These are phyloP conservation scores for Wickerhamiella dianesei DNA, from an alignment of 805 yeast genomes.

Conservation along the genomic window DNA sequence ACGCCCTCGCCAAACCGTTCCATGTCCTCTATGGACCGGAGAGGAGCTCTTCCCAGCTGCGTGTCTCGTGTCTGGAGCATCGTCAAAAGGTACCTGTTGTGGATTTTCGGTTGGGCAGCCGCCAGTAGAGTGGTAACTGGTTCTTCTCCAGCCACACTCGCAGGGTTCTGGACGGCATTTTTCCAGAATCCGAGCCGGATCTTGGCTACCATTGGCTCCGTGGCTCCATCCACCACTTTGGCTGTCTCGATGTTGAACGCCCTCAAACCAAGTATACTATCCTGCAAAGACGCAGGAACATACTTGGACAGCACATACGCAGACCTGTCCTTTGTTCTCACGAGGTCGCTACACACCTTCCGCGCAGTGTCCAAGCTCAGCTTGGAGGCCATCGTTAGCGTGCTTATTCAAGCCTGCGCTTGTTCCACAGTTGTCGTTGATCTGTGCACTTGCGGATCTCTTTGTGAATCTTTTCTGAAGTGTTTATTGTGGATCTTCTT, in stretches of 20 bases:
- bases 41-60: slow-evolving; percentile 36
- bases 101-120: slow-evolving; percentile 31
- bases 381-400: not conserved
- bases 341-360: slow-evolving; percentile 33
- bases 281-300: slow-evolving; percentile 44
- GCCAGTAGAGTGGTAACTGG: slow-evolving; percentile 53
- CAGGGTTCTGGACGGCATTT: slow-evolving; percentile 40
- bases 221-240: slow-evolving; percentile 32
- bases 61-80: slow-evolving; percentile 45
- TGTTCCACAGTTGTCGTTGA: too few species aligned
- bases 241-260: slow-evolving; percentile 55
- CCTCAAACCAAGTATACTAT: slow-evolving; percentile 48
- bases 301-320: slow-evolving; percentile 55
- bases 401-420: too few species aligned
- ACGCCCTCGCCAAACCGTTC: slow-evolving; percentile 74
- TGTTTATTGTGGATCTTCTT: too few species aligned
- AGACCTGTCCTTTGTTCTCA: slow-evolving; percentile 42
- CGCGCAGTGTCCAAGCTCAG: slow-evolving; percentile 18
- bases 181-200: slow-evolving; percentile 66
- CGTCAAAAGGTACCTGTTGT: slow-evolving; percentile 36
- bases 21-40: slow-evolving; percentile 40
- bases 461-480: too few species aligned
- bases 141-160: slow-evolving; percentile 27
- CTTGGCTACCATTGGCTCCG: slow-evolving; percentile 26
- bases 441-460: too few species aligned